A percentile compares a stretch with the other conserved stretches of the same genome.
These are phyloP conservation scores for Cladophialophora exuberans DNA, from an alignment of 2,329 filamentous ascomycete genomes.

Conservation along the genomic window DNA sequence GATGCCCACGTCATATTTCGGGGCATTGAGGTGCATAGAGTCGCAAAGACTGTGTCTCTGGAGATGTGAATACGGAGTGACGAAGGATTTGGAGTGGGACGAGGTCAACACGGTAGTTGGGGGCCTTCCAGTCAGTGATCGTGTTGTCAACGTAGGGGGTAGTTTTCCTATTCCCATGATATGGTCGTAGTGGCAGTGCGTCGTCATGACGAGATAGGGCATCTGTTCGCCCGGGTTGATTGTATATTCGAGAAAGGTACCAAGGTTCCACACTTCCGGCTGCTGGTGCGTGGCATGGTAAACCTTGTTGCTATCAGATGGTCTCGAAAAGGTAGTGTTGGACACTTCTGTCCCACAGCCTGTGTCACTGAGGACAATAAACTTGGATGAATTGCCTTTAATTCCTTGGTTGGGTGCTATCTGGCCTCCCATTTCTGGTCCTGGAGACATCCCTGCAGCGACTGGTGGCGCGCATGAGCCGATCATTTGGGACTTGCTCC, in stretches of 20 bases:
- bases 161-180: conserved; percentile 38
- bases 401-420: too few relatives aligned
- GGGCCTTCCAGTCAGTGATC: too few relatives aligned
- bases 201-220: conserved; percentile 30
- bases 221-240: conserved; percentile 26
- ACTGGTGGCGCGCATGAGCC: background rate
- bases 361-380: conserved; percentile 32
- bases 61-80: conserved; percentile 29
- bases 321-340: background rate
- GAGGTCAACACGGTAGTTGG: conserved; percentile 27
- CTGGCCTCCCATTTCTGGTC: too few relatives aligned
- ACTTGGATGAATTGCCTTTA: conserved; percentile 6
- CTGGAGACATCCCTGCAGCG: too few relatives aligned
- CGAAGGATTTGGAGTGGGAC: conserved; percentile 22
- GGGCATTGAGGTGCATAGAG: conserved; percentile 22
- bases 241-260: conserved; percentile 28
- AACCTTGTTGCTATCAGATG: background rate
- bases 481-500: conserved; percentile 10
- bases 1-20: conserved; percentile 23
- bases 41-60: conserved; percentile 30
- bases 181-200: conserved; percentile 36
- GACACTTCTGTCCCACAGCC: conserved; percentile 27
- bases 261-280: conserved; percentile 26
- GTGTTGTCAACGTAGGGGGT: conserved; percentile 5
- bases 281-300: background rate